These are phyloP conservation scores for Fusarium pseudoanthophilum DNA, from an alignment of 2,329 filamentous ascomycete species.

Conservation along the genomic window DNA sequence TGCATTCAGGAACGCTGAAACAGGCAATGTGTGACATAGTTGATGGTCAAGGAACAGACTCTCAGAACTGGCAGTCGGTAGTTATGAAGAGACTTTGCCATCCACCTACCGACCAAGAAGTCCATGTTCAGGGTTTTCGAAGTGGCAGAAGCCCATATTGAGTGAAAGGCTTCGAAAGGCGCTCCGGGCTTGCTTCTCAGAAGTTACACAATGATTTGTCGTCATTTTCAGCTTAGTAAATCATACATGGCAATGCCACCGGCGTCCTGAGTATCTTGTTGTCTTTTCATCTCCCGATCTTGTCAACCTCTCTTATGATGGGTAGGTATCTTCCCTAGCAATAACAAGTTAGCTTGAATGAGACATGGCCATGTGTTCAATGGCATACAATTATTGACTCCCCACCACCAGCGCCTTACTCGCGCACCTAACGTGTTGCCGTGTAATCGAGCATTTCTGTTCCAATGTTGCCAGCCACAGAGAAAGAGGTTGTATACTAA, in stretches of 20 bases:
- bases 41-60: not conserved
- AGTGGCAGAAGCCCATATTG: not conserved
- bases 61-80: not conserved
- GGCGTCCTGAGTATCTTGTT: not conserved
- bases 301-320: conserved; percentile 23
- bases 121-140: not conserved
- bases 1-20: not conserved
- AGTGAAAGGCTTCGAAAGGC: not conserved
- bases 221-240: not conserved
- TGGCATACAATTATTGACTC: conserved; percentile 77
- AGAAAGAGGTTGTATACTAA: conserved; percentile 87
- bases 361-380: not conserved
- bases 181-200: not conserved
- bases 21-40: not conserved
- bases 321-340: conserved; percentile 70
- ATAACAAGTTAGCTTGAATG: not conserved
- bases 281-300: not conserved
- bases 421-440: conserved; percentile 81
- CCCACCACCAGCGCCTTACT: conserved; percentile 92
- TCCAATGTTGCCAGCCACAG: conserved; percentile 91
- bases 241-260: not conserved
- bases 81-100: not conserved
- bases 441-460: conserved; percentile 78
- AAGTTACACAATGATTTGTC: not conserved
- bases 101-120: not conserved